Conservation (phyloP, 2,329 filamentous ascomycete species). For the Lachnellula hyalina region DNA sequence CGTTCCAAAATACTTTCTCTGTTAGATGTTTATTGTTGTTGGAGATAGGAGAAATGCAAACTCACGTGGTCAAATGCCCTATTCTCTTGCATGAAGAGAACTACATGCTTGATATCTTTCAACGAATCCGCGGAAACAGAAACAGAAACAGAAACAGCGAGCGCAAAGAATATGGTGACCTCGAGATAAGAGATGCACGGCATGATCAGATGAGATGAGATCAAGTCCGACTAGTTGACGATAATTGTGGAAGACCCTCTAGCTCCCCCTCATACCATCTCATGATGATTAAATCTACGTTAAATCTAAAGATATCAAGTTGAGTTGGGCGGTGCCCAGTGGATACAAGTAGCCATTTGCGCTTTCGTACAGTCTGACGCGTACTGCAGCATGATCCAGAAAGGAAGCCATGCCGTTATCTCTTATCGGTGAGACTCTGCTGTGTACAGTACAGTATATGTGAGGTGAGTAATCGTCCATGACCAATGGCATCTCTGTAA, state of each 20-base stretch:
- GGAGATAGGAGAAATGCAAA: neutral
- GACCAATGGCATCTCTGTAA: neutral
- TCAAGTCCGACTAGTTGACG: neutral
- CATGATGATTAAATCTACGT: neutral
- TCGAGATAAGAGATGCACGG: neutral
- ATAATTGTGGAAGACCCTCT: neutral
- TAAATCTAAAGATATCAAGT: neutral
- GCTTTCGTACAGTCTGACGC: too few species aligned
- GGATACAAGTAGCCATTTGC: neutral
- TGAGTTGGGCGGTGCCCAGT: neutral
- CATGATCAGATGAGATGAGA: neutral
- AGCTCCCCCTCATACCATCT: neutral
- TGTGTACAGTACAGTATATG: too few species aligned
- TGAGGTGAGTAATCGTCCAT: neutral
- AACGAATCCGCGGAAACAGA: slow-evolving; percentile 35
- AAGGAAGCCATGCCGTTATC: too few species aligned
- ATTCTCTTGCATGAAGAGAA: slow-evolving; percentile 50
- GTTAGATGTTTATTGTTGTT: neutral
- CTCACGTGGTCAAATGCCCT: slow-evolving; percentile 36
- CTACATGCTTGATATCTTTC: slow-evolving; percentile 48
- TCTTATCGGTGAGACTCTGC: too few species aligned
- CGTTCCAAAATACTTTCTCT: slow-evolving; percentile 42
- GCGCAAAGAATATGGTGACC: neutral
- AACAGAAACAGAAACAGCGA: neutral
- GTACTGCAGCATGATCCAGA: neutral